Evolutionary conservation across 2,329 filamentous ascomycete species (phyloP), one percentile per base, ranked within the genome.

Genomic region (Stachybotrys echinatus): DNA sequence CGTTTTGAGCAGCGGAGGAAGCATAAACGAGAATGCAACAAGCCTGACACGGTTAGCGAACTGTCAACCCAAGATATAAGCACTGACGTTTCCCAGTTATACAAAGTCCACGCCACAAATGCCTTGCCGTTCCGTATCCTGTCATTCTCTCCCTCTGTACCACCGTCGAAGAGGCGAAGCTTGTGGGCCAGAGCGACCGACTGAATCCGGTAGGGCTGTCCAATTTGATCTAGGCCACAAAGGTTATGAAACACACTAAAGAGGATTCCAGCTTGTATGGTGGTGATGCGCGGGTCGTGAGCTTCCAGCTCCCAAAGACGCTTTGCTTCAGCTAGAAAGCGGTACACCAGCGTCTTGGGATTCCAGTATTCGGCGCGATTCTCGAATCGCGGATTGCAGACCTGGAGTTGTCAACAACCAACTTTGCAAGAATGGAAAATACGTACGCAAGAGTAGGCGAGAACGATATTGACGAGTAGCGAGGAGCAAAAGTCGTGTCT

Each of bases 321-420:
- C 23, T 64, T 67, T 0, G 69, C 68, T 54, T 74, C 70, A 0
- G 67, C 65, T 4, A 67, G 49, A 19, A 74, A 73, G 2, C 61
- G 60, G 23, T 71, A 72, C 0, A 51, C 42, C 1, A 70, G 54
- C 2, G 56, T 70, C 1, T 59, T 27, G 1, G 68, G 66, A 17
- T 65, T 65, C 68, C 69, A 72, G 45, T 65, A 68, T 39, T 70
- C 58, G 3, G 61, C 59, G 0, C 69, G 66, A 2, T 63, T 53
- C 1, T 54, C 40, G 18, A 67, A 54, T 0, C 23, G 48, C 1
- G 50, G 53, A 47, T 66, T 60, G 23, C 63, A 67, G 31, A 64
- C 58, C 67, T 72, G 40, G 3, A 2, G 27, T 2, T 20, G 18
- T 12, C 12, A 10, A 14, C 23, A 8, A 31, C 42, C 12, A 31